phyloP scores from a whole-genome alignment of 306 rosid species.

The Macrotyloma uniflorum region DNA sequence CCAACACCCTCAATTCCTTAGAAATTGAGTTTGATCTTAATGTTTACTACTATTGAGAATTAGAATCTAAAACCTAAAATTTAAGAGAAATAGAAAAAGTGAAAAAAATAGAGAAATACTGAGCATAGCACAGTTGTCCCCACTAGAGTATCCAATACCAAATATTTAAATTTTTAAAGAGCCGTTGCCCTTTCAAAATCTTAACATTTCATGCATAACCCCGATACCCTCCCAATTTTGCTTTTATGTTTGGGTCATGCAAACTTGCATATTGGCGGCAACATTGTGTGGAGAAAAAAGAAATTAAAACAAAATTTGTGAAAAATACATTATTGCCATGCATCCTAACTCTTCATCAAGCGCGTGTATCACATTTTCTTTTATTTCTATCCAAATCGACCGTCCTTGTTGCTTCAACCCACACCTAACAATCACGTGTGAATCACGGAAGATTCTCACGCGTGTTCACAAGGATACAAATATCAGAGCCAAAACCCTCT shows the following conservation, averaged over 20 bases:
- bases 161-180: conserved; percentile 29
- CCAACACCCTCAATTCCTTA: not conserved
- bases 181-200: conserved; percentile 20
- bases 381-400: not conserved
- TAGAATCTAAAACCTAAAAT: not conserved
- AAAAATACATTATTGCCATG: not conserved
- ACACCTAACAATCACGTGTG: not conserved
- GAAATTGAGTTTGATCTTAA: not conserved
- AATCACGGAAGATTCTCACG: not conserved
- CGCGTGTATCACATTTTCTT: not conserved
- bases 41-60: not conserved
- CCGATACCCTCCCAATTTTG: conserved; percentile 27
- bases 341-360: not conserved
- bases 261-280: conserved; percentile 18
- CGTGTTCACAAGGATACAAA: conserved; percentile 31
- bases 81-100: not conserved
- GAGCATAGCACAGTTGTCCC: conserved; percentile 25
- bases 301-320: not conserved
- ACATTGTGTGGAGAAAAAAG: conserved; percentile 8
- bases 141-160: conserved; percentile 14
- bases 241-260: conserved; percentile 21
- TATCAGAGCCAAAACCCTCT: conserved; percentile 33
- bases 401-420: not conserved
- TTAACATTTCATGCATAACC: conserved; percentile 1
- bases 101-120: not conserved